Evolutionary conservation across 768 basidiomycete genomes (phyloP).

Genomic region (Leccinellum rugosiceps): DNA sequence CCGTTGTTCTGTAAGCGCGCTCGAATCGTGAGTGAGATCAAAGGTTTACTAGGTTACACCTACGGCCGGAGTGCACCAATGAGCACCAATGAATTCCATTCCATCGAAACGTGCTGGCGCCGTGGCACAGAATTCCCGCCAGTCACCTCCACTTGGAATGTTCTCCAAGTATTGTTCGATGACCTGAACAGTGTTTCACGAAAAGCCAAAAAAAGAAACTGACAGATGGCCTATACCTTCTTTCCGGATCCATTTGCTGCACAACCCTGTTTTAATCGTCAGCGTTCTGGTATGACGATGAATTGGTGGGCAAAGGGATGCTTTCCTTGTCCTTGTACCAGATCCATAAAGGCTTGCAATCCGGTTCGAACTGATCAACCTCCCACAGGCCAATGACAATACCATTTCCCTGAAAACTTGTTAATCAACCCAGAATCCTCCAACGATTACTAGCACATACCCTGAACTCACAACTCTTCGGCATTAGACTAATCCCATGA

Average conservation of each 20-base stretch:
- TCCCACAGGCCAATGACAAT: neutral
- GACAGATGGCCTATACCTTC: neutral
- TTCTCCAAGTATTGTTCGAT: neutral
- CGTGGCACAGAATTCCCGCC: neutral
- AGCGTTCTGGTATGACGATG: neutral
- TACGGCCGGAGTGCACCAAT: neutral
- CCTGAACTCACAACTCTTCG: neutral
- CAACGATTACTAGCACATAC: neutral
- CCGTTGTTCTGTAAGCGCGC: neutral
- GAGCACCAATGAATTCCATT: neutral
- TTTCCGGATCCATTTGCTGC: neutral
- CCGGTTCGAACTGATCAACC: neutral
- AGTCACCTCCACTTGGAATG: neutral
- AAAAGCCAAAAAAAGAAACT: neutral
- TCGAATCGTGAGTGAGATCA: neutral
- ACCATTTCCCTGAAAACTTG: neutral
- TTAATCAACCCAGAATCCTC: neutral
- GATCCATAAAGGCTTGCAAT: neutral
- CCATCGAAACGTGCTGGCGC: neutral
- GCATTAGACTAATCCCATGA: neutral
- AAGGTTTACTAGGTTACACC: neutral
- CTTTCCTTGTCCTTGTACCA: neutral
- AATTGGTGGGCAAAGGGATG: neutral
- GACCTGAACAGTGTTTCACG: neutral
- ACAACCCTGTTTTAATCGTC: neutral